Conservation (phyloP, 1,139 yeast genomes). For the Zygoascus sp. region DNA sequence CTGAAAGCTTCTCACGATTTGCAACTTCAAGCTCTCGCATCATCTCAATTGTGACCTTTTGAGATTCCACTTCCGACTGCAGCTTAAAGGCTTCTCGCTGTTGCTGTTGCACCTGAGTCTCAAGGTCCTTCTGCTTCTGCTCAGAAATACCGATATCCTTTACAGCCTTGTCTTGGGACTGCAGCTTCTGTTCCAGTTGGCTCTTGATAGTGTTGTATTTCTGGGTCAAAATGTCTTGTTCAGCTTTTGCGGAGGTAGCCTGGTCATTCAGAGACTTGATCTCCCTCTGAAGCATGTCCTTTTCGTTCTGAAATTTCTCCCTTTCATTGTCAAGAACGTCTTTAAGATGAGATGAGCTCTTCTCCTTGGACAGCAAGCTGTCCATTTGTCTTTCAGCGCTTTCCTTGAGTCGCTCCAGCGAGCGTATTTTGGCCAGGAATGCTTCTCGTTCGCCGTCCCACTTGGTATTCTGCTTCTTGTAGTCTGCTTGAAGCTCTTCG, state of each 20-base stretch:
- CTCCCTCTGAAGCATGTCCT: slow-evolving; percentile 22
- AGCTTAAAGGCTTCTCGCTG: slow-evolving; percentile 20
- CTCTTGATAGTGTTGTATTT: slow-evolving; percentile 23
- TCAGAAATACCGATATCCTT: not conserved
- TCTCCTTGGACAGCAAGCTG: slow-evolving; percentile 19
- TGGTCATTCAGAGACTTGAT: slow-evolving; percentile 22
- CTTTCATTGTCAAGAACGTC: slow-evolving; percentile 21
- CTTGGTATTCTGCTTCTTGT: slow-evolving; percentile 14
- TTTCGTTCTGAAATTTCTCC: slow-evolving; percentile 19
- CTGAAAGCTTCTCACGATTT: slow-evolving; percentile 15
- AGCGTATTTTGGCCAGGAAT: slow-evolving; percentile 20
- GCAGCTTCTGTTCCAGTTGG: slow-evolving; percentile 23
- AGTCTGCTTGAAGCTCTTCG: slow-evolving; percentile 16
- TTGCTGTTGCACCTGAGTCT: slow-evolving; percentile 17
- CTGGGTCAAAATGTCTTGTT: slow-evolving; percentile 21
- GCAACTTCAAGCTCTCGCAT: slow-evolving; percentile 19
- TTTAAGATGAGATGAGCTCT: slow-evolving; percentile 15
- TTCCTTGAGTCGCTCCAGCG: slow-evolving; percentile 20
- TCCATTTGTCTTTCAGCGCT: slow-evolving; percentile 23
- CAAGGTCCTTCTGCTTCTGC: not conserved
- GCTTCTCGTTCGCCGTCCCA: slow-evolving; percentile 19
- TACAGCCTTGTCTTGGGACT: slow-evolving; percentile 11
- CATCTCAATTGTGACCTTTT: slow-evolving; percentile 21
- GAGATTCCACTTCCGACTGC: slow-evolving; percentile 18
- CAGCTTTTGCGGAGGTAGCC: slow-evolving; percentile 12